These are phyloP conservation scores for Suhomyces kunorum DNA, from an alignment of 1,139 yeast species.

Conservation along the genomic window DNA sequence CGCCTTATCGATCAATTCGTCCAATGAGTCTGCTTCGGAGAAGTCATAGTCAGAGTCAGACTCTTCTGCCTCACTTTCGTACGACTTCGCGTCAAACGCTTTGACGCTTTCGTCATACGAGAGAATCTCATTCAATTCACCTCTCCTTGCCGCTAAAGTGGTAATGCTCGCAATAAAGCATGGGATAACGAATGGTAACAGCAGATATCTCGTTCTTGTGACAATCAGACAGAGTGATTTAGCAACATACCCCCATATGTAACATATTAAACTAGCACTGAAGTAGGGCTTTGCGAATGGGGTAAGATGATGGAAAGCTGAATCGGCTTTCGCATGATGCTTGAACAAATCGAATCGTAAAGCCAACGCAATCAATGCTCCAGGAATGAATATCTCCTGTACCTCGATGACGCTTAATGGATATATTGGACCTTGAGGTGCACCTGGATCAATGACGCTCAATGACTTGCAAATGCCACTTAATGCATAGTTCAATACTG, in stretches of 20 bases:
- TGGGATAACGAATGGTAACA: conserved; percentile 65
- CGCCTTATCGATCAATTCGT: conserved; percentile 26
- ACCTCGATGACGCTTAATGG: conserved; percentile 44
- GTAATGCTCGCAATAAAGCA: conserved; percentile 41
- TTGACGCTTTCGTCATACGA: conserved; percentile 18
- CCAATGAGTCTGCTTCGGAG: conserved; percentile 23
- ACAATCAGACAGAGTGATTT: conserved; percentile 44
- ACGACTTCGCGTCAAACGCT: conserved; percentile 18
- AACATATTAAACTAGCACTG: conserved; percentile 41
- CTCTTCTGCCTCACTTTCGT: conserved; percentile 24
- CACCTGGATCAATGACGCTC: conserved; percentile 38
- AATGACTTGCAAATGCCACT: background rate
- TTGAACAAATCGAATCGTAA: conserved; percentile 50
- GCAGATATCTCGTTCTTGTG: conserved; percentile 62
- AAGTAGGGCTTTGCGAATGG: conserved; percentile 49
- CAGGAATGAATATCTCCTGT: conserved; percentile 66
- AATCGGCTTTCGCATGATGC: conserved; percentile 30
- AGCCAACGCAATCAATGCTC: conserved; percentile 49
- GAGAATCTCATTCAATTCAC: conserved; percentile 35
- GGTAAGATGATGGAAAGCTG: conserved; percentile 42
- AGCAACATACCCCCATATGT: conserved; percentile 42
- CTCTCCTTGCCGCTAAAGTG: conserved; percentile 32
- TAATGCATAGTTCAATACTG: background rate
- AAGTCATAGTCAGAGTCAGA: conserved; percentile 19
- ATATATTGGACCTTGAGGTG: conserved; percentile 3